A percentile compares a stretch with the other conserved stretches of the same genome.
Evolutionary conservation across 306 rosid species (phyloP).

Genomic region (Glycyrrhiza uralensis): DNA sequence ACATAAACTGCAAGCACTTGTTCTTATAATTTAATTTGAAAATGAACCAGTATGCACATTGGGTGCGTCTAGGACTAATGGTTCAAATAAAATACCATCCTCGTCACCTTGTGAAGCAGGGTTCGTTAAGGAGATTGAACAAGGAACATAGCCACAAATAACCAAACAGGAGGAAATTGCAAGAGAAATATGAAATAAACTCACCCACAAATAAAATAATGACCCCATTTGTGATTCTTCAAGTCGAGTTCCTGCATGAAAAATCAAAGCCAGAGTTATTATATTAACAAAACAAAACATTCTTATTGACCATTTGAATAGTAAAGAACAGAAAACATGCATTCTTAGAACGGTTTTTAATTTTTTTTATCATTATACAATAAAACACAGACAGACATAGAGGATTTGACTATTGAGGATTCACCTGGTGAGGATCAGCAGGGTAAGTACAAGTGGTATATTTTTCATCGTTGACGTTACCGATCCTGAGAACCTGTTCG

Average conservation of each 20-base stretch:
- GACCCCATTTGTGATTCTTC: slow-evolving; percentile 96
- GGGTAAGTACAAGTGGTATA: slow-evolving; percentile 74
- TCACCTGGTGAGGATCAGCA: slow-evolving; percentile 85
- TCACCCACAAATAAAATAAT: slow-evolving; percentile 95
- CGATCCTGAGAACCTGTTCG: slow-evolving; percentile 59
- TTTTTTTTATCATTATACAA: too few species aligned
- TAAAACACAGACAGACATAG: not conserved
- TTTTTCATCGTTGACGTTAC: slow-evolving; percentile 64
- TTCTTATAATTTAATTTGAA: not conserved
- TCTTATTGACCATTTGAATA: not conserved
- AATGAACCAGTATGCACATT: not conserved
- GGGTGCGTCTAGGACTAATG: not conserved
- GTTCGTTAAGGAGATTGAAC: not conserved
- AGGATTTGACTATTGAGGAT: not conserved
- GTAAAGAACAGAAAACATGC: not conserved
- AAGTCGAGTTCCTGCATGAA: slow-evolving; percentile 70
- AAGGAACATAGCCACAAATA: not conserved
- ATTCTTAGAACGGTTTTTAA: not conserved
- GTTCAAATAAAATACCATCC: not conserved
- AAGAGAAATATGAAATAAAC: slow-evolving; percentile 24
- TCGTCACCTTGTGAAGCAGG: not conserved
- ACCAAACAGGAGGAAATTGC: not conserved
- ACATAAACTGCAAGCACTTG: not conserved
- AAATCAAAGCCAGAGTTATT: not conserved
- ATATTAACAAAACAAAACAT: slow-evolving; percentile 14